Base-by-base conservation (phyloP, 192 early-diverging fungal genomes). In the Backusella westeae region DNA sequence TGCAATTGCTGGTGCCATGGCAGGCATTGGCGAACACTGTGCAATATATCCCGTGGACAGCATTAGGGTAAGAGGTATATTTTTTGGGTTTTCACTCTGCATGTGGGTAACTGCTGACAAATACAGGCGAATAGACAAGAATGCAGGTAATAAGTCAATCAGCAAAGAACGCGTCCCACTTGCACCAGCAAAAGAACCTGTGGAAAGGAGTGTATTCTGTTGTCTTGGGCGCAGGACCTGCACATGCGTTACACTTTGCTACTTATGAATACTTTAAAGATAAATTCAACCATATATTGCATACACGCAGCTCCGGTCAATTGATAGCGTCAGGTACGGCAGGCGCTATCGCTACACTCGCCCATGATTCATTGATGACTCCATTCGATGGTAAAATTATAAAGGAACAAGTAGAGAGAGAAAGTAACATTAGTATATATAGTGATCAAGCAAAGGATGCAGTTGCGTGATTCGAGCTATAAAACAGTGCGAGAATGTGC, bases 401-500 rank as follows among this genome's bases (percentile, higher is more conserved):
- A 19, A 41, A 39, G 21, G 0, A 59, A 42, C 17, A 29, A 34
- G 21, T 26, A 29, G 4, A 41, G 32, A 32, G 2, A 3, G 2
- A 3, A 3, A 32, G 2, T 32, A 32, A 32, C 32, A 32, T 32
- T 32, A 32, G 32, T 32, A 32, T 32, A 32, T 32, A 9, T 75
- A 91, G 91, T 99, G 29, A 88, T 97, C 82, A 99, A 99, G 82
- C 97, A 99, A 82, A 90, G 97, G 29, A 96, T 98, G 96, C 97
- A 99, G 83, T 83, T 97, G 19, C 89, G 88, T 8, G 91, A 91
- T 56, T 90, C 96, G 0, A 80, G 82, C 1, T 92, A 96, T 76
- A 85, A 87, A 15, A 90, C 81, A 38, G 91, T 96, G 12, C 4
- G 88, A 0, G 88, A 94, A 26, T 96, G 94, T 77, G 93, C 92